Base-by-base conservation (phyloP, 106 monocot genomes). In the Dendrobium officinale region DNA sequence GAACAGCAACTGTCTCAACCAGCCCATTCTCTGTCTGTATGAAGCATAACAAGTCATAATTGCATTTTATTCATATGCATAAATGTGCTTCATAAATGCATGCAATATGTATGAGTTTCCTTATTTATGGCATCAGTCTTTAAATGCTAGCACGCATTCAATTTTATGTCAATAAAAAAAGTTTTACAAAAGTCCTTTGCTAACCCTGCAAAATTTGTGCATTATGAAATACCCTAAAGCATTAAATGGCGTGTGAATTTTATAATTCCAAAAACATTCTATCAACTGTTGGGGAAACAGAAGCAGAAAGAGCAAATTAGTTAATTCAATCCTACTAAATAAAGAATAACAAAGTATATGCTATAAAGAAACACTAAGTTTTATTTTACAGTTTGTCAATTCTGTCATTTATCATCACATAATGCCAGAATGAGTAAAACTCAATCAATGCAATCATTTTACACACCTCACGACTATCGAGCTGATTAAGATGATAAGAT, bases 1-100 rank as follows among this genome's bases (percentile, higher is more conserved):
- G 89, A 81, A 92, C 87, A 76, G 89, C 92, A 83, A 98, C 92
- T 43, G 97, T 89, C 82, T 98, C 97, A 22, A 98, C 97, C 79
- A 98, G 76, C 6, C 97, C 97, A 86, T 98, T 98, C 90, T 98
- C 97, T 81, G 89, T 94, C 97, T 98, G 87, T 33, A 72, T 40
- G 55, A 78, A 73, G 20, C 37, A 88, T 51, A 80, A 56, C 18
- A 31, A 82, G 48, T 74, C n/a, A 83, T 22, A 54, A 27, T 22
- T 73, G 45, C 27, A 80, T 82, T 24, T 11, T 55, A 44, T 8
- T 48, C 61, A 70, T 66, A 66, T 37, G 4, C 70, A 70, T 3
- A 70, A 11, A 70, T 40, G 29, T 11, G 33, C 13, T 37, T 70
- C 37, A 70, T 10, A 70, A 29, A 70, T 74, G 74, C 42, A 43